These are phyloP conservation scores for Hamamelis virginiana DNA, from an alignment of 164 flowering plant genomes.

Conservation along the genomic window DNA sequence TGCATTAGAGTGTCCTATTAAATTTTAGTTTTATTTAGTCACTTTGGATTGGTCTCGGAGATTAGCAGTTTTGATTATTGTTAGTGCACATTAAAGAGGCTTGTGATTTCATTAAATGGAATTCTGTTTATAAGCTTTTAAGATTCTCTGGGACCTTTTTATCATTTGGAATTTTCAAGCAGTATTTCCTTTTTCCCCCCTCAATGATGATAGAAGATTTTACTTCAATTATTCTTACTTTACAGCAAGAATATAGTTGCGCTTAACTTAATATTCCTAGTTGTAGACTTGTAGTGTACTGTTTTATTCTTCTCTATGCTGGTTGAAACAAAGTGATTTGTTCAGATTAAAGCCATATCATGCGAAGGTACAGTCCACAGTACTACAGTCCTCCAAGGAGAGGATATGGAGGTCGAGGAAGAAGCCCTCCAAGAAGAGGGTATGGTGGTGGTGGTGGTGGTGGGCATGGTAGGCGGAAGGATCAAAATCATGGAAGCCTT, in stretches of 20 bases:
- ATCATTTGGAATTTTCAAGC: too few relatives aligned
- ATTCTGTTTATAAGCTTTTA: too few relatives aligned
- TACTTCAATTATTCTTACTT: neutral
- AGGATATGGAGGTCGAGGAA: conserved; percentile 58
- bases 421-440: conserved; percentile 66
- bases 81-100: too few relatives aligned
- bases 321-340: neutral
- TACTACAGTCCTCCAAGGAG: conserved; percentile 69
- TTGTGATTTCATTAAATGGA: too few relatives aligned
- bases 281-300: neutral
- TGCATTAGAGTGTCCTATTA: too few relatives aligned
- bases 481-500: conserved; percentile 66
- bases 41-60: too few relatives aligned
- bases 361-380: conserved; percentile 22
- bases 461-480: conserved; percentile 68
- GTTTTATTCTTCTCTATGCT: neutral
- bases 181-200: too few relatives aligned
- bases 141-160: too few relatives aligned
- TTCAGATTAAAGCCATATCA: too few relatives aligned
- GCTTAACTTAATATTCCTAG: neutral
- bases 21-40: too few relatives aligned
- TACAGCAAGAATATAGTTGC: neutral
- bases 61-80: too few relatives aligned
- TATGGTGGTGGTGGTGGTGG: conserved; percentile 42
- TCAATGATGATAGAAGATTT: neutral